These are phyloP conservation scores for Aureobasidium sp. DNA, from an alignment of 2,329 filamentous ascomycete genomes.

Conservation along the genomic window DNA sequence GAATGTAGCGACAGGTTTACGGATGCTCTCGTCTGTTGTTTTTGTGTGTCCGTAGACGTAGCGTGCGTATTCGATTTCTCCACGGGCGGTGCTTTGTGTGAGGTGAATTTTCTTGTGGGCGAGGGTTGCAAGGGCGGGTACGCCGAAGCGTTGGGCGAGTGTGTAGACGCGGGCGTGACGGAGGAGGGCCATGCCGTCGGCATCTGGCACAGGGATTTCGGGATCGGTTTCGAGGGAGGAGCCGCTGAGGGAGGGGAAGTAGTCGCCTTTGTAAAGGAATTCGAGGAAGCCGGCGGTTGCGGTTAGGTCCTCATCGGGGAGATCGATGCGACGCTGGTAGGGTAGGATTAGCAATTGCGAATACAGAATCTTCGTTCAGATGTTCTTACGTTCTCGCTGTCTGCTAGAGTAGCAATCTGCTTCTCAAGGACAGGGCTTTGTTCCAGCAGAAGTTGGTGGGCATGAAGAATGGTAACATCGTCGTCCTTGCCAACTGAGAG, in stretches of 20 bases:
- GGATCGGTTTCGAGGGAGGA: constrained; percentile 61
- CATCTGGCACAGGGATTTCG: constrained; percentile 56
- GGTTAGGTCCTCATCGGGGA: constrained; percentile 59
- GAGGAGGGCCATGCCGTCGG: constrained; percentile 73
- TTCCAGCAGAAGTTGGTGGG: constrained; percentile 68
- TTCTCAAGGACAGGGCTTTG: constrained; percentile 68
- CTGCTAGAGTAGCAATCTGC: neutral
- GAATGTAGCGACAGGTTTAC: constrained; percentile 76
- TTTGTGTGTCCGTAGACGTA: constrained; percentile 77
- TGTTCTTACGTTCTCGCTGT: constrained; percentile 47
- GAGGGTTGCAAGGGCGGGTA: constrained; percentile 58
- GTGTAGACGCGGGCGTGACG: constrained; percentile 88
- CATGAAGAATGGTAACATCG: constrained; percentile 55
- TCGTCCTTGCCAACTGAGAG: constrained; percentile 43
- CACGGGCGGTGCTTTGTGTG: constrained; percentile 76
- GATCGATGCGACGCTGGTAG: constrained; percentile 53
- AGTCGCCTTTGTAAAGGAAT: constrained; percentile 77
- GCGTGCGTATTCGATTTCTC: constrained; percentile 84
- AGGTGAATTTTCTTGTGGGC: constrained; percentile 87
- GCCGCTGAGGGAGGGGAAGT: constrained; percentile 63
- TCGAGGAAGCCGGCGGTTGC: constrained; percentile 73
- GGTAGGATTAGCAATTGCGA: neutral
- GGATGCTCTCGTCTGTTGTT: constrained; percentile 61
- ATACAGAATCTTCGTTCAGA: constrained; percentile 11
- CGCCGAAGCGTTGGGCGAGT: constrained; percentile 67